Evolutionary conservation across 139 green algal species (phyloP).

Genomic region (Diplosphaera chodatii): DNA sequence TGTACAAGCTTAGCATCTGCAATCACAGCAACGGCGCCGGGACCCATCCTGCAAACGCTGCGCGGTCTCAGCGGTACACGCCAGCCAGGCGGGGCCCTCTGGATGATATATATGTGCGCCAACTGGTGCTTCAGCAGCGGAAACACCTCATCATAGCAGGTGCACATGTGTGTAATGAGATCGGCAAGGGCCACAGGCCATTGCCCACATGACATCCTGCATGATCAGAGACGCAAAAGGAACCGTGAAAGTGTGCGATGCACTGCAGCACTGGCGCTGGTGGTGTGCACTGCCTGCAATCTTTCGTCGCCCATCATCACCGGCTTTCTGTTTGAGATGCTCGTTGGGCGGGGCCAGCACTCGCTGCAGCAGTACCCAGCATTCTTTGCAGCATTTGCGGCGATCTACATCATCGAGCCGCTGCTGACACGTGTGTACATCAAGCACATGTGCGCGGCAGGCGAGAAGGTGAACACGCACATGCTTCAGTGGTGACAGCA

Average conservation of each 20-base stretch:
- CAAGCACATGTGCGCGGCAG: conserved; percentile 51
- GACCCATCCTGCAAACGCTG: neutral
- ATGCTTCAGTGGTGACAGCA: no score
- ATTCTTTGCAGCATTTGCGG: conserved; percentile 52
- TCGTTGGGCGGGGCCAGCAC: conserved; percentile 43
- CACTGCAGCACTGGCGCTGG: conserved; percentile 33
- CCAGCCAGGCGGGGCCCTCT: conserved; percentile 27
- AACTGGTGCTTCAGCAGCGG: conserved; percentile 14
- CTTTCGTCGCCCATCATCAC: conserved; percentile 72
- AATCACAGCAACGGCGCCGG: neutral
- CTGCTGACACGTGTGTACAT: conserved; percentile 81
- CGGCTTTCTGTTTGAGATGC: conserved; percentile 73
- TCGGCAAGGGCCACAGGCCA: no score
- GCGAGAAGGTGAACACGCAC: conserved; percentile 53
- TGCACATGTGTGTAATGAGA: no score
- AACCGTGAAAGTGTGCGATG: neutral
- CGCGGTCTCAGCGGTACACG: neutral
- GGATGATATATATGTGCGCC: conserved; percentile 58
- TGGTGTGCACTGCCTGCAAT: conserved; percentile 74
- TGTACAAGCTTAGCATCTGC: no score
- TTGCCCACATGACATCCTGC: neutral
- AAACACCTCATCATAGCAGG: conserved; percentile 16
- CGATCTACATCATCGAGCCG: conserved; percentile 76
- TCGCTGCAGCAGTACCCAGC: conserved; percentile 19
- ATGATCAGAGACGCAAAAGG: no score